Base-by-base conservation (phyloP, 306 rosid genomes). In the Cicer bijugum region DNA sequence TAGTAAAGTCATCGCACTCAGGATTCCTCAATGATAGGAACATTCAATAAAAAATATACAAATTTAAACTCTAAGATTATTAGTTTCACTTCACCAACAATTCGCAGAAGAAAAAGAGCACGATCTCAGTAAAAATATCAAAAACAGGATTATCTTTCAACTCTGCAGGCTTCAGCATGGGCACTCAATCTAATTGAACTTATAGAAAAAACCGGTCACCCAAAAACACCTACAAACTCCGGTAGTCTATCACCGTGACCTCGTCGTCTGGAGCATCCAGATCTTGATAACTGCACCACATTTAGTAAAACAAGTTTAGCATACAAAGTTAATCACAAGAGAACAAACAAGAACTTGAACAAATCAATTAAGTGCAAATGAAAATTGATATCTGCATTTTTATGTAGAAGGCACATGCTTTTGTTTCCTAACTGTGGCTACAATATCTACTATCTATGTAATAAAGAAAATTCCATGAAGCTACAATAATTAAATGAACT, bases 251-350 rank as follows among this genome's bases (percentile, higher is more conserved):
- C 86, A 94, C 98, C 1, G 98, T 91, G 72, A 94, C 97, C 82
- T 94, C 98, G 56, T 94, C 98, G 35, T 94, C 98, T 0, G 96
- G 98, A 9, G 95, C 98, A 78, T 94, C 98, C 76, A 94, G 83
- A 78, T 94, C 98, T 88, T 91, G 97, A 81, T 94, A 94, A 79
- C 98, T 94, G 94, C 85, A 70, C 71, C 72, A 80, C 64, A 80
- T 62, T 33, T 63, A 6, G 60, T 72, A 59, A 74, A 71, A 74
- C 6, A 50, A 39, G 50, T 23, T 51, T 0, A 50, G 10, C 20
- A 68, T 44, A 65, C 69, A 74, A 38, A 40, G 67, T 51, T 72
- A 59, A 76, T 44, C 57, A 71, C 64, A 16, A 28, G 9, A 28
- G 11, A 53, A 39, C 47, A 55, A 47, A 9, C 23, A 47, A 16